A percentile compares a stretch with the other conserved stretches of the same genome.
These are phyloP conservation scores for Podaxis sp. DNA, from an alignment of 768 basidiomycete genomes.

Conservation along the genomic window DNA sequence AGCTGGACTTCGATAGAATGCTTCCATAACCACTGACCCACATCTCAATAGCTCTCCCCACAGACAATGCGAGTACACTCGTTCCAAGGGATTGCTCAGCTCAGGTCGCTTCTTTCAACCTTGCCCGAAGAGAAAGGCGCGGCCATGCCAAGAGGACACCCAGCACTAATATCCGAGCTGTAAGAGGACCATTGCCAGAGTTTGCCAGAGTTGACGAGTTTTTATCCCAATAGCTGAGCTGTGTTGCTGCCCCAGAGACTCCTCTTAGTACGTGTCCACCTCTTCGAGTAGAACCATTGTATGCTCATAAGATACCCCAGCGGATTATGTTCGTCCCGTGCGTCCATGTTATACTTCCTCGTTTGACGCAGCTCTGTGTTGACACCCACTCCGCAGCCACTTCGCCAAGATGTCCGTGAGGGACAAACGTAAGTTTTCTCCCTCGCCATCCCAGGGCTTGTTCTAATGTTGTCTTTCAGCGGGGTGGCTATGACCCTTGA, in stretches of 20 bases:
- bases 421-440: slow-evolving; percentile 1
- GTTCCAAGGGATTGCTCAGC: slow-evolving; percentile 8
- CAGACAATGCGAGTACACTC: neutral
- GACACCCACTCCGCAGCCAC: neutral
- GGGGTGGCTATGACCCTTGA: slow-evolving; percentile 34
- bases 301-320: neutral
- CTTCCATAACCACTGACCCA: neutral
- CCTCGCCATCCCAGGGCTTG: no score
- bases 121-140: slow-evolving; percentile 9
- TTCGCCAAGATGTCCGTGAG: slow-evolving; percentile 8
- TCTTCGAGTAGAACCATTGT: neutral
- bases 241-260: slow-evolving; percentile 11
- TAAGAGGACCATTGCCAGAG: neutral
- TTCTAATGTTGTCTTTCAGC: slow-evolving; percentile 13
- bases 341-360: neutral
- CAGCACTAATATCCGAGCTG: neutral
- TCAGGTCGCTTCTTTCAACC: slow-evolving; percentile 8
- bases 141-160: slow-evolving; percentile 2
- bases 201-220: neutral
- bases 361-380: neutral
- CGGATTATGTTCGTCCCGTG: slow-evolving; percentile 6
- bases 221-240: slow-evolving; percentile 1
- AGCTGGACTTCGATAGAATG: neutral
- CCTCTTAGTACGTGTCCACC: slow-evolving; percentile 3
- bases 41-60: neutral